Evolutionary conservation across 2,329 filamentous ascomycete genomes (phyloP), one percentile per base, ranked within the genome.

Genomic region (Aspergillus amoenus): DNA sequence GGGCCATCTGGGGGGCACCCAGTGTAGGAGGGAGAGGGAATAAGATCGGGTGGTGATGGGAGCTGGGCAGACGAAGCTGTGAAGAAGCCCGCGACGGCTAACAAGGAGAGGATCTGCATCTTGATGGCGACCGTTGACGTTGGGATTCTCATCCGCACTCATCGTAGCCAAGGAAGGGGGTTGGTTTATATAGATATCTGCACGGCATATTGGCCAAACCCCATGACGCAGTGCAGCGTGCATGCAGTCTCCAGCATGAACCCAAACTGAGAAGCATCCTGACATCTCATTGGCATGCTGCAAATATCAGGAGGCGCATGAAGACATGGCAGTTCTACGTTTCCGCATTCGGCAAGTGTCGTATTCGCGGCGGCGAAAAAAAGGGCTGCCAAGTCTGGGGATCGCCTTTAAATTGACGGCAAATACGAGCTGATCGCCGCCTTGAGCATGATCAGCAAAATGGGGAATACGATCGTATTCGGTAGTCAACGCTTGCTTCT

Each of bases 1-100:
- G 66, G 62, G 4, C 65, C 65, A 52, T 55, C 57, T 41, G 61
- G 58, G 1, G 66, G 65, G 48, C 66, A 67, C 22, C 58, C 56
- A 32, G 53, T 43, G 37, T 52, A 50, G n/a, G 57, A 61, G 24
- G 64, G 43, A 32, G 55, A 43, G 6, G 58, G 54, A 5, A 34
- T 18, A 18, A 59, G 61, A 11, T 57, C 42, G n/a, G 51, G 54
- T 18, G 55, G 18, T 15, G 50, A 53, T 12, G 54, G 57, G 11
- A 58, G 22, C n/a, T 58, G 59, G 12, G 59, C 56, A 17, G 49
- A 51, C 12, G 49, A 17, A 11, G 30, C 7, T 12, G 47, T 15
- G 24, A 50, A 13, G 12, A 56, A 32, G 22, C 17, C 21, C 15
- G 18, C 13, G 7, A 27, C 4, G 12, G 32, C 13, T 12, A 52